Evolutionary conservation across 2,329 filamentous ascomycete species (phyloP).

Genomic region (Sclerotinia subarctica): DNA sequence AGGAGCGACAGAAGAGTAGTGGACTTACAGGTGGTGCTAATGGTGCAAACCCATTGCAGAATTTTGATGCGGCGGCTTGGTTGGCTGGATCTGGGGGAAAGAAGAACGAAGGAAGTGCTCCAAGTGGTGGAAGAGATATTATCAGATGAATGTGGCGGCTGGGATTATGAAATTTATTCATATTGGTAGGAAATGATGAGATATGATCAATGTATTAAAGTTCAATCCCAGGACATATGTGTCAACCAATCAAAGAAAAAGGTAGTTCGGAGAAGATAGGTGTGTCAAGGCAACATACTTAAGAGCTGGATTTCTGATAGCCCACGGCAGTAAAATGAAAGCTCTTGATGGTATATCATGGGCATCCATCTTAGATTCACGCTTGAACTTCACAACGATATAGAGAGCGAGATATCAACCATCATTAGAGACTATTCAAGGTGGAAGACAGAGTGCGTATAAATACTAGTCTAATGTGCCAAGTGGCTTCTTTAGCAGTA

Average conservation of each 20-base stretch:
- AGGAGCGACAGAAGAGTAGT: slow-evolving; percentile 74
- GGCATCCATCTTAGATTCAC: neutral
- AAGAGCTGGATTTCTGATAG: neutral
- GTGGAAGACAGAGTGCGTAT: neutral
- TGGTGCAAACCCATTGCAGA: slow-evolving; percentile 50
- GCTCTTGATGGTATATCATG: neutral
- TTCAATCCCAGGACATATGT: neutral
- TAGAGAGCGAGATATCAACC: neutral
- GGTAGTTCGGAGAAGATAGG: neutral
- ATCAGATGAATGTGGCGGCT: slow-evolving; percentile 24
- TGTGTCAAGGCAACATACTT: neutral
- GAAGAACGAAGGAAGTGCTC: slow-evolving; percentile 28
- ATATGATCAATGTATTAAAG: neutral
- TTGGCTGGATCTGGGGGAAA: slow-evolving; percentile 53
- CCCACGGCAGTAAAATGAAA: neutral
- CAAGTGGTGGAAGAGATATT: slow-evolving; percentile 28
- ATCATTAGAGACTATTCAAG: neutral
- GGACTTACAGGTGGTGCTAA: slow-evolving; percentile 45
- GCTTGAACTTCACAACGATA: neutral
- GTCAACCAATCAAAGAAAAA: neutral
- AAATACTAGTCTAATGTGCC: neutral
- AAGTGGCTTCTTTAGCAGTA: neutral
- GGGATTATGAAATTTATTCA: neutral
- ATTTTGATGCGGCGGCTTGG: slow-evolving; percentile 67
- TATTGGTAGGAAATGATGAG: neutral